These are phyloP conservation scores for Coniella vitis DNA, from an alignment of 2,329 filamentous ascomycete genomes.

Conservation along the genomic window DNA sequence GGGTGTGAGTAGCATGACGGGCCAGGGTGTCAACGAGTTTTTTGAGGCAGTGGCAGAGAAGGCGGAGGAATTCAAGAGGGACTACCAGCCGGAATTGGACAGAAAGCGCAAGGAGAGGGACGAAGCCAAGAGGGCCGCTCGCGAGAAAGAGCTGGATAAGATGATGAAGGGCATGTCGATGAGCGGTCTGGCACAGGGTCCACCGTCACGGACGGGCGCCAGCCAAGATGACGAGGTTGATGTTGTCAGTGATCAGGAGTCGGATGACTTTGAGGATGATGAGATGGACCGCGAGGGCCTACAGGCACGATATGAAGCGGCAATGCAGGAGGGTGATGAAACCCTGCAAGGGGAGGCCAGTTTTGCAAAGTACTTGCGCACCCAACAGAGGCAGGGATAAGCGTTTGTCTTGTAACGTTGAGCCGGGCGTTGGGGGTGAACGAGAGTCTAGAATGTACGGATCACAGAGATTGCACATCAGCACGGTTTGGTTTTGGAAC, in stretches of 20 bases:
- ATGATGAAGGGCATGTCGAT: slow-evolving; percentile 89
- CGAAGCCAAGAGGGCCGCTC: slow-evolving; percentile 60
- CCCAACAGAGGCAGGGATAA: slow-evolving; percentile 25
- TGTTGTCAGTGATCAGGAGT: slow-evolving; percentile 45
- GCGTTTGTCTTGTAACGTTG: neutral
- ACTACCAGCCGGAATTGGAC: slow-evolving; percentile 91
- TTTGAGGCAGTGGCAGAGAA: slow-evolving; percentile 86
- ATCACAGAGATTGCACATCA: slow-evolving; percentile 20
- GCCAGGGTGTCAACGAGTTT: slow-evolving; percentile 86
- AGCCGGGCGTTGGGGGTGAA: too few species aligned
- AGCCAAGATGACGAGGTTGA: slow-evolving; percentile 30
- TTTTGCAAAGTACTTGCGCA: slow-evolving; percentile 54
- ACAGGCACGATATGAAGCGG: slow-evolving; percentile 69
- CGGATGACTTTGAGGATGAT: slow-evolving; percentile 50
- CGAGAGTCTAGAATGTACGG: neutral
- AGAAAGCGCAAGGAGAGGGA: slow-evolving; percentile 69
- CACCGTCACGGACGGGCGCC: slow-evolving; percentile 18
- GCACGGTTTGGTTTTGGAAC: neutral
- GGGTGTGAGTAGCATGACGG: slow-evolving; percentile 87
- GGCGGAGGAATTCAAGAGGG: slow-evolving; percentile 76
- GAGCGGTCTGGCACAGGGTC: slow-evolving; percentile 22
- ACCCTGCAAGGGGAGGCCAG: slow-evolving; percentile 49
- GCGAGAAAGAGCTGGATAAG: slow-evolving; percentile 79
- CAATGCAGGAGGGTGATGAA: slow-evolving; percentile 54
- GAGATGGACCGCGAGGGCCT: slow-evolving; percentile 59